Conservation (phyloP, 108 stramenopile species). For the Cylindrotheca fusiformis region DNA sequence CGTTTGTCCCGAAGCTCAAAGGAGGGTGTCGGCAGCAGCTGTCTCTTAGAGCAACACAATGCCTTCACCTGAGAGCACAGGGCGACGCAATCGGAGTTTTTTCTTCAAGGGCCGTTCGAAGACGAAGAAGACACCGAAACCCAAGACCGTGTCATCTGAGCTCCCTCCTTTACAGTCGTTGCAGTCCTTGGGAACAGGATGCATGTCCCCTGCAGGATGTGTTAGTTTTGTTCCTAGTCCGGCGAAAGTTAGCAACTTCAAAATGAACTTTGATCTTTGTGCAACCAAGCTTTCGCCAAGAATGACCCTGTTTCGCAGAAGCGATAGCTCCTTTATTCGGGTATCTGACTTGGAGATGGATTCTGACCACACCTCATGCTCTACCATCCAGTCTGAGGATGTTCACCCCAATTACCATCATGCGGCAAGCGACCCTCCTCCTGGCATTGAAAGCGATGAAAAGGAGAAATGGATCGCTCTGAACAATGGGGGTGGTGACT, state of each 20-base stretch:
- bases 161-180: neutral
- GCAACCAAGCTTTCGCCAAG: neutral
- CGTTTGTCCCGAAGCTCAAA: too few species aligned
- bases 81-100: neutral
- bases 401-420: slow-evolving; percentile 39
- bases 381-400: slow-evolving; percentile 10
- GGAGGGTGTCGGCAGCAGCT: too few species aligned
- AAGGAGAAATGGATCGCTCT: slow-evolving; percentile 74
- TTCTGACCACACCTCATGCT: slow-evolving; percentile 6
- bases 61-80: neutral
- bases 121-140: neutral
- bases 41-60: too few species aligned
- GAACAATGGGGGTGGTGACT: slow-evolving; percentile 48
- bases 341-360: slow-evolving; percentile 39
- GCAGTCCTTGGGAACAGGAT: slow-evolving; percentile 6
- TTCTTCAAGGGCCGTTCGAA: neutral
- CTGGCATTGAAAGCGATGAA: slow-evolving; percentile 51
- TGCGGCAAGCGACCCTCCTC: slow-evolving; percentile 57
- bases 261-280: neutral
- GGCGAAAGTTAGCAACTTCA: neutral
- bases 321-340: slow-evolving; percentile 30
- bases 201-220: slow-evolving; percentile 1
- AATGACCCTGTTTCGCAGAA: slow-evolving; percentile 1
- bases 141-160: neutral
- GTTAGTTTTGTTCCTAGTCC: slow-evolving; percentile 1